Evolutionary conservation across 2,329 filamentous ascomycete genomes (phyloP).

Genomic region (Cladorrhinum sp.): DNA sequence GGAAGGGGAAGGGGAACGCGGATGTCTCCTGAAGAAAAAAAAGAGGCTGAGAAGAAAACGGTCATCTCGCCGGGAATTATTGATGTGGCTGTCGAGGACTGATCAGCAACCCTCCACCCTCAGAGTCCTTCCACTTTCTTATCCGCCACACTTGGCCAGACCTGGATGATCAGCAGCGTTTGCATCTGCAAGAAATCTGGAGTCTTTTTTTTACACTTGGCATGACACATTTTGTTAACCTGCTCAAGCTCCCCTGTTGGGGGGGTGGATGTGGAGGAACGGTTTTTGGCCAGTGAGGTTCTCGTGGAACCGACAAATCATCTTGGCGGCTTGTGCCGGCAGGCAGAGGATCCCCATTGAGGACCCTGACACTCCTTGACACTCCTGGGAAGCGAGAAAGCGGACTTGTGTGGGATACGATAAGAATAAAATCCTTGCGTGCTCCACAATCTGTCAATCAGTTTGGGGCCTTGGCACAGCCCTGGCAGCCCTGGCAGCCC

Average conservation of each 20-base stretch:
- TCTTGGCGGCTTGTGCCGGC: neutral
- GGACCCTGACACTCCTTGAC: neutral
- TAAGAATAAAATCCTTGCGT: neutral
- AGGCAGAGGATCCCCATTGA: neutral
- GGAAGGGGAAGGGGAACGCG: neutral
- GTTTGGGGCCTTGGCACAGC: neutral
- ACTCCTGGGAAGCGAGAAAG: neutral
- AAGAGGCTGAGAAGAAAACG: neutral
- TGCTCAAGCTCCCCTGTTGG: neutral
- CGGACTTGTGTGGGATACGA: neutral
- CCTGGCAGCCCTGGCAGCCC: neutral
- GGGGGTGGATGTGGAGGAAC: neutral
- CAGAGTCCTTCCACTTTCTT: neutral
- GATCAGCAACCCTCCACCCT: neutral
- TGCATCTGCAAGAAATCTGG: neutral
- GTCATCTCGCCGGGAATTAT: neutral
- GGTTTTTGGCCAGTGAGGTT: slow-evolving; percentile 2
- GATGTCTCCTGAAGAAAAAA: neutral
- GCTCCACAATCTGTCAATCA: neutral
- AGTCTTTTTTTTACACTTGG: neutral
- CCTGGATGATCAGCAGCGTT: neutral
- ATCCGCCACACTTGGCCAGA: neutral
- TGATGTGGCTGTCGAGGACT: too few relatives aligned
- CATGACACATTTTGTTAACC: neutral
- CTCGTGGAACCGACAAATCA: neutral